Evolutionary conservation across 1,139 yeast species (phyloP).

Genomic region (Pichia sp.): DNA sequence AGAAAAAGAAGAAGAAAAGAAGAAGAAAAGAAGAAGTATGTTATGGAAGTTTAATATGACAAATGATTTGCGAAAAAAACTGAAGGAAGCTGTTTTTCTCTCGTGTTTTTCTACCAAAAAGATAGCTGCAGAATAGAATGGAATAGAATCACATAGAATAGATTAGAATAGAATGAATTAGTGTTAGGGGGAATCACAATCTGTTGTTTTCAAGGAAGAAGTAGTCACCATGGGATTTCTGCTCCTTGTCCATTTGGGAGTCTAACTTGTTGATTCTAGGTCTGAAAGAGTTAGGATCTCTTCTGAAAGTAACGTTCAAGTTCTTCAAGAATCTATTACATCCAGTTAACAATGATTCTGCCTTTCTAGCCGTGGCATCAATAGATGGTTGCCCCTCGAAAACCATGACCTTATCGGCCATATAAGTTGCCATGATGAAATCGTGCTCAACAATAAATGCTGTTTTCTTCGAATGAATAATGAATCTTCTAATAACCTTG

Average conservation of each 20-base stretch:
- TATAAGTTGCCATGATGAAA: constrained; percentile 98
- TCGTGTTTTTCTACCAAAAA: constrained; percentile 1
- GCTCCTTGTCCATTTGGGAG: constrained; percentile 98
- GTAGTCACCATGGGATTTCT: constrained; percentile 84
- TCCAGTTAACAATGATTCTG: constrained; percentile 91
- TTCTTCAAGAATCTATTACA: constrained; percentile 96
- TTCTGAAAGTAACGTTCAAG: constrained; percentile 95
- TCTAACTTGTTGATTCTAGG: constrained; percentile 97
- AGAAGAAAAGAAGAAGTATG: not conserved
- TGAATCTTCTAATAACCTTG: constrained; percentile 94
- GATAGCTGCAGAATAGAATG: constrained; percentile 3
- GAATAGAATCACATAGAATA: not conserved
- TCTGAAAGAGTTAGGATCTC: constrained; percentile 96
- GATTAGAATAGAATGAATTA: constrained; percentile 7
- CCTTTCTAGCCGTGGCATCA: constrained; percentile 76
- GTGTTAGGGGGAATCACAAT: constrained; percentile 32
- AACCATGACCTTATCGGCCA: constrained; percentile 97
- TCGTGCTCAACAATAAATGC: constrained; percentile 99
- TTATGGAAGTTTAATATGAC: not conserved
- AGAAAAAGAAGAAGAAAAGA: not conserved
- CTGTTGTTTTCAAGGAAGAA: constrained; percentile 79
- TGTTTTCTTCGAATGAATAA: constrained; percentile 93
- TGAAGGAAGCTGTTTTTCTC: not conserved
- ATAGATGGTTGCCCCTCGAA: constrained; percentile 92
- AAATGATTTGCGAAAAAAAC: not conserved